A percentile compares a stretch with the other conserved stretches of the same genome.
Conservation (phyloP, 2,329 filamentous ascomycete genomes). For the Ambrosiella xylebori region DNA sequence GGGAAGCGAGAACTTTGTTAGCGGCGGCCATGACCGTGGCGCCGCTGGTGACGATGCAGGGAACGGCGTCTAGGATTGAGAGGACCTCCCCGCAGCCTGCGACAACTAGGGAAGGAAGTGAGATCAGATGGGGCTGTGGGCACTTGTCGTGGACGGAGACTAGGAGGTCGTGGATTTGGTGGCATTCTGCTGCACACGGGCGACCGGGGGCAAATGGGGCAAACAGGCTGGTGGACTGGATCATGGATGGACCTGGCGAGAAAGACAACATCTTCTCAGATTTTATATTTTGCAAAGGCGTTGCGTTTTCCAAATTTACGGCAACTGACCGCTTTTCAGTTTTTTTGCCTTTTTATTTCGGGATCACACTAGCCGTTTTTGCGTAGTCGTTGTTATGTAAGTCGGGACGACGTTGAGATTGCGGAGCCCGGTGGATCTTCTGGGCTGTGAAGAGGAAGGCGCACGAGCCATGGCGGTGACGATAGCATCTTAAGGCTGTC, state of each 20-base stretch:
- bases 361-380: no score
- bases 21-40: constrained; percentile 35
- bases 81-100: constrained; percentile 49
- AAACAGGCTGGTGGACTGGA: neutral
- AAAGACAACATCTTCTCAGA: neutral
- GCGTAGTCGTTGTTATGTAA: no score
- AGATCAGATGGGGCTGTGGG: neutral
- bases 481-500: no score
- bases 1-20: constrained; percentile 44
- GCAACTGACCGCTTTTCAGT: no score
- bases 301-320: no score
- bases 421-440: no score
- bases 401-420: no score
- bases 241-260: no score
- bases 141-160: neutral
- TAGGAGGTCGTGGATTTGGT: neutral
- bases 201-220: neutral
- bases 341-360: no score
- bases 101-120: constrained; percentile 23
- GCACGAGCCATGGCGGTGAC: no score
- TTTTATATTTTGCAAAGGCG: neutral
- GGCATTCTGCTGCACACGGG: neutral
- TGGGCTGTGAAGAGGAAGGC: no score
- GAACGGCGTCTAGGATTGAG: constrained; percentile 34
- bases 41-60: constrained; percentile 35